Conservation (phyloP, 169 alveolate genomes). For the Plasmodium vinckei region DNA sequence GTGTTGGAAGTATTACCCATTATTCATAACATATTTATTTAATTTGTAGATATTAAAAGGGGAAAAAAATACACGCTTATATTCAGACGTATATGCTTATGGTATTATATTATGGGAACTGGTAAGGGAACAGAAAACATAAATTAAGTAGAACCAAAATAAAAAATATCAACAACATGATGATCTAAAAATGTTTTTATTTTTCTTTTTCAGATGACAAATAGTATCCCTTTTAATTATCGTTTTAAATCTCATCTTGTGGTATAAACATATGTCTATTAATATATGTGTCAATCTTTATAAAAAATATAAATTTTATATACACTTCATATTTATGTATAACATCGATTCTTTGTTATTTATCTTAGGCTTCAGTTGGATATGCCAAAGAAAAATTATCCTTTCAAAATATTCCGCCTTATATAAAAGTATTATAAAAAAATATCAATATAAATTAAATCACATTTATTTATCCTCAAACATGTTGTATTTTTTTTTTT, state of each 20-base stretch:
- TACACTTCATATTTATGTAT: background rate
- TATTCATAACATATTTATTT: background rate
- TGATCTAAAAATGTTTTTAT: background rate
- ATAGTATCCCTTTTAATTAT: conserved; percentile 56
- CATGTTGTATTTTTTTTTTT: conserved; percentile 1
- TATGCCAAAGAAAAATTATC: conserved; percentile 61
- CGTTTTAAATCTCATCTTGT: conserved; percentile 54
- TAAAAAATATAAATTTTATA: background rate
- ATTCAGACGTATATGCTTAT: conserved; percentile 53
- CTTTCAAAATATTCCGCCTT: conserved; percentile 37
- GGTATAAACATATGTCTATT: conserved; percentile 18
- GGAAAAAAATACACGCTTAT: conserved; percentile 4
- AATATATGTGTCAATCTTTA: background rate
- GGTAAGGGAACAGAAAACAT: conserved; percentile 10
- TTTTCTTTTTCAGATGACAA: conserved; percentile 31
- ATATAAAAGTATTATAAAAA: conserved; percentile 56
- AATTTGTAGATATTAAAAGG: conserved; percentile 37
- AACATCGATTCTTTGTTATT: background rate
- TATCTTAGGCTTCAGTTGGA: conserved; percentile 54
- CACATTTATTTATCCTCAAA: background rate
- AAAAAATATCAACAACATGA: background rate
- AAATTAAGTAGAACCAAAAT: background rate
- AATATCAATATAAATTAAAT: background rate
- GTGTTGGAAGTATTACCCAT: too few relatives aligned
- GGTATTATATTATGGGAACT: conserved; percentile 72